Percentiles rank a stretch among this genome's conserved stretches.
phyloP scores from a whole-genome alignment of 2,329 filamentous ascomycete species.

The Lasiodiplodia citricola region DNA sequence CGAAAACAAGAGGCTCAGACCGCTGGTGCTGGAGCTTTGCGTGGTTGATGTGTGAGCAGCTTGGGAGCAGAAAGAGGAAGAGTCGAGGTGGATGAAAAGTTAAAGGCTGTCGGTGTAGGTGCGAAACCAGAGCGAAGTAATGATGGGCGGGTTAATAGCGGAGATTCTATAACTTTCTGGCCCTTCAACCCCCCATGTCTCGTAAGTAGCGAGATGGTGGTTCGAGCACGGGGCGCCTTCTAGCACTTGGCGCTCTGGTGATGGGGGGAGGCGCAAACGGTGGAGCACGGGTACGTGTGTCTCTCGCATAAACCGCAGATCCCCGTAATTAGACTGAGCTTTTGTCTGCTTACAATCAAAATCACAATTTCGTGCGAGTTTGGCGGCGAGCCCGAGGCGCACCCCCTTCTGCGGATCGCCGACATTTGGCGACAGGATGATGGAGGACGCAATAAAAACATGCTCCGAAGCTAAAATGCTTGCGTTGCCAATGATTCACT shows the following conservation, averaged over 20 bases:
- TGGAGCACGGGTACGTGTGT: not conserved
- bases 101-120: constrained; percentile 2
- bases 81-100: not conserved
- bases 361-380: constrained; percentile 17
- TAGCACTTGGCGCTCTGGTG: constrained; percentile 1
- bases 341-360: constrained; percentile 3
- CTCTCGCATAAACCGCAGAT: constrained; percentile 19
- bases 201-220: constrained; percentile 20
- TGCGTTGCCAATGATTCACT: constrained; percentile 14
- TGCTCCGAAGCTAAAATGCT: constrained; percentile 2
- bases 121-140: constrained; percentile 13
- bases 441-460: constrained; percentile 10
- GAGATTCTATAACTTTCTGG: constrained; percentile 15
- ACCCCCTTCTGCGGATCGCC: not conserved
- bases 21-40: not conserved
- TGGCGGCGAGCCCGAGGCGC: not conserved
- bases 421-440: not conserved
- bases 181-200: not conserved
- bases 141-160: constrained; percentile 15
- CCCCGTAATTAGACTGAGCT: constrained; percentile 22
- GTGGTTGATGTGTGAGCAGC: not conserved
- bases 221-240: constrained; percentile 7
- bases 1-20: not conserved
- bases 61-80: not conserved
- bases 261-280: constrained; percentile 1